A percentile compares a stretch with the other conserved stretches of the same genome.
Evolutionary conservation across 495 filamentous ascomycete species (phyloP).

Genomic region (Aspergillus indologenus): DNA sequence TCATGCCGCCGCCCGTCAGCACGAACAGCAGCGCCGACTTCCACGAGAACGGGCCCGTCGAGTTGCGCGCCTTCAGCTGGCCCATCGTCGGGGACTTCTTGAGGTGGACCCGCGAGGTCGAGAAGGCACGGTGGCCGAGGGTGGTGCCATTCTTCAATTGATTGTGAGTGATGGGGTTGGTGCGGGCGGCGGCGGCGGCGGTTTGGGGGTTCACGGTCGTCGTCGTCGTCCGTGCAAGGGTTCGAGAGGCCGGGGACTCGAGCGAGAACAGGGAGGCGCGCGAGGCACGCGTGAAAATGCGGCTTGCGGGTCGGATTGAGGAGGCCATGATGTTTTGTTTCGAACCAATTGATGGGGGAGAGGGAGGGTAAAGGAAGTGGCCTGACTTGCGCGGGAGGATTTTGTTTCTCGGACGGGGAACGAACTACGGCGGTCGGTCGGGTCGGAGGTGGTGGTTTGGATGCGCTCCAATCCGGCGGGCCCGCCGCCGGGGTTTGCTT

Average conservation of each 20-base stretch:
- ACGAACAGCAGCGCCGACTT: conserved; percentile 86
- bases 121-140: conserved; percentile 23
- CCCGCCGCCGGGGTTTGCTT: not conserved
- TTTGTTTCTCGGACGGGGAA: not conserved
- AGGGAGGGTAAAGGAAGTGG: not conserved
- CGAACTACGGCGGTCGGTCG: not conserved
- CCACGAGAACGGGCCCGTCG: conserved; percentile 76
- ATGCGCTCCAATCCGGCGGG: not conserved
- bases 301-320: conserved; percentile 29
- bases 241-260: conserved; percentile 13
- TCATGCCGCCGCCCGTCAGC: conserved; percentile 67
- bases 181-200: conserved; percentile 11
- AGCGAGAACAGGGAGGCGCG: conserved; percentile 18
- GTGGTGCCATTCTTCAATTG: conserved; percentile 10
- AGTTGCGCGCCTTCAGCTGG: conserved; percentile 40
- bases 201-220: conserved; percentile 19
- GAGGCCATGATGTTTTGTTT: conserved; percentile 30
- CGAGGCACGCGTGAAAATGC: conserved; percentile 26
- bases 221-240: conserved; percentile 16
- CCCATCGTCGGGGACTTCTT: conserved; percentile 38
- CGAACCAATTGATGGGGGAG: conserved; percentile 1
- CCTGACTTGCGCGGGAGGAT: not conserved
- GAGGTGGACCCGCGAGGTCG: conserved; percentile 28
- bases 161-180: no score
- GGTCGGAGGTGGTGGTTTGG: conserved; percentile 2